phyloP scores from a whole-genome alignment of 352 stramenopile species.

The Pythium guiyangense region DNA sequence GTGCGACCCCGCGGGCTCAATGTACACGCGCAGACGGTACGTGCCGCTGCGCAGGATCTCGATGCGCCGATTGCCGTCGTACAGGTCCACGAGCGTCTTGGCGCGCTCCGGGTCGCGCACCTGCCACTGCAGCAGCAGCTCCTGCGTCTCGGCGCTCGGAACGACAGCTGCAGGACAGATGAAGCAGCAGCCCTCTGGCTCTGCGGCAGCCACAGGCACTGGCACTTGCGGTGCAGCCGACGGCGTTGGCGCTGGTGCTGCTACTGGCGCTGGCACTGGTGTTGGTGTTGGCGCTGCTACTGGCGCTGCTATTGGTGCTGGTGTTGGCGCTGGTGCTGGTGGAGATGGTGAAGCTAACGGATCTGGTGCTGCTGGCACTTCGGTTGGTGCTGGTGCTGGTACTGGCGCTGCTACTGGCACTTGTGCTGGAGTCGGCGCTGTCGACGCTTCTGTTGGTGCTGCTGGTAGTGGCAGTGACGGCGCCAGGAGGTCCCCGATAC shows the following conservation, averaged over 20 bases:
- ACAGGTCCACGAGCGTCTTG: conserved; percentile 5
- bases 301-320: neutral
- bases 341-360: no score
- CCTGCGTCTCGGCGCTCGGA: no score
- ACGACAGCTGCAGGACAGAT: conserved; percentile 1
- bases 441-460: no score
- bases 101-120: neutral
- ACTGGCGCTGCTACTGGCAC: no score
- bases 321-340: no score
- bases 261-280: neutral
- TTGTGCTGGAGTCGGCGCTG: no score
- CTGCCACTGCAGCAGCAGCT: conserved; percentile 7
- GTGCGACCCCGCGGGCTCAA: no score
- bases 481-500: no score
- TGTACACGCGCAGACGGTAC: conserved; percentile 4
- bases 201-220: no score
- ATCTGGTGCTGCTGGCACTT: no score
- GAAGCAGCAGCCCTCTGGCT: conserved; percentile 6
- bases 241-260: neutral
- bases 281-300: no score
- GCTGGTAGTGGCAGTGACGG: no score
- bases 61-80: conserved; percentile 7
- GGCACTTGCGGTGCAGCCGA: neutral
- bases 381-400: neutral
- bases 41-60: conserved; percentile 2